Base-by-base conservation (phyloP, 768 basidiomycete genomes). In the Rhizopogon rudus region DNA sequence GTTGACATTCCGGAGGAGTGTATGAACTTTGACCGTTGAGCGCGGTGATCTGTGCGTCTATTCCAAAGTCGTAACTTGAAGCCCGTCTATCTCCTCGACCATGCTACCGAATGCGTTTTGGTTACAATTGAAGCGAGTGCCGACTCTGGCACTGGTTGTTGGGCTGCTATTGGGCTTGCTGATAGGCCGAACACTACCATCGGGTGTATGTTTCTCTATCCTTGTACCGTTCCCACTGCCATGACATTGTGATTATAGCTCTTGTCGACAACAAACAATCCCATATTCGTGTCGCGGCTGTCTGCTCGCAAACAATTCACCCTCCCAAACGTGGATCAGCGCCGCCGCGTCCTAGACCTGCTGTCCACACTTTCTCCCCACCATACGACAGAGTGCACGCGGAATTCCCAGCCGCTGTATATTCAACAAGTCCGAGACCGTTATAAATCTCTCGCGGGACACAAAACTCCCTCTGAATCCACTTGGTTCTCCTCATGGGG, bases 341-440 rank as follows among this genome's bases (percentile, higher is more conserved):
- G 97, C 13, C 77, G 78, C 28, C 87, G 94, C 22, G 84, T 98
- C 12, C 81, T 98, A 37, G 85, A 93, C 54, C 81, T 98, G 51
- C 79, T 99, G 54, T 88, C 88, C 29, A 87, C 88, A 4, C 81
- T 99, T 45, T 85, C 93, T 0, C 85, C 93, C 0, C 93, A 97
- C 66, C 88, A 98, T 69, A 98, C 97, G 17, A 87, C 86, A 55
- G 88, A 95, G 72, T 98, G 95, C 73, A 92, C 91, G 7, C 83
- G 91, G 51, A 78, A 81, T 62, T 78, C 91, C 5, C 96, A 98
- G 68, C 83, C 87, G 6, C 76, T 91, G 35, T 99, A 98, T 70
- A 77, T 77, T 54, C 81, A 89, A 44, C 97, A 99, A 68, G 91
- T 86, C 2, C 73, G 78, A 31, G 91, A 94, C 54, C 87, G 96